phyloP scores from a whole-genome alignment of 257 asterid genomes.

The Fraxinus excelsior region DNA sequence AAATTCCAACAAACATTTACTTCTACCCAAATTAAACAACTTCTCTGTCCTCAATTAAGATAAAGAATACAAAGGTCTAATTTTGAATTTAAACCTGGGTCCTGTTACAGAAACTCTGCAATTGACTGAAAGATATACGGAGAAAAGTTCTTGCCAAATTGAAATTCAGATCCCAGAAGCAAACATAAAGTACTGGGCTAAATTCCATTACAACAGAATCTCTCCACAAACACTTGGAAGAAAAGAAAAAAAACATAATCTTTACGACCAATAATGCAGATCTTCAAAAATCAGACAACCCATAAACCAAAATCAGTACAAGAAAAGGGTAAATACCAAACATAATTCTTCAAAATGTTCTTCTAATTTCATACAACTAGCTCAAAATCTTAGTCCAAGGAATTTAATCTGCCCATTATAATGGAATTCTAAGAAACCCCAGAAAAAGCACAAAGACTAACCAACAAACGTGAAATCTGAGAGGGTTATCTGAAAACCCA shows the following conservation, averaged over 20 bases:
- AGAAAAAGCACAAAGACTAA: constrained; percentile 42
- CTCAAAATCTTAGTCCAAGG: not conserved
- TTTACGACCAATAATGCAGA: not conserved
- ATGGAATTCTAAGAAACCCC: constrained; percentile 30
- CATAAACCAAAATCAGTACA: too few species aligned
- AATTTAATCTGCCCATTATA: too few species aligned
- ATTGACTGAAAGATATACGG: not conserved
- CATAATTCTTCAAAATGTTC: constrained; percentile 10
- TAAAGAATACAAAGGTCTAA: constrained; percentile 3
- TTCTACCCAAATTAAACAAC: not conserved
- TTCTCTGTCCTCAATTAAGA: not conserved
- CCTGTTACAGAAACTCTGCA: constrained; percentile 5
- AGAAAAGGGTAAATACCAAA: not conserved
- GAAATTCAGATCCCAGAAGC: not conserved
- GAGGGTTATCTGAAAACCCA: not conserved
- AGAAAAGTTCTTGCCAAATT: constrained; percentile 3
- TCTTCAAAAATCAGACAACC: not conserved
- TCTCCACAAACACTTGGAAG: not conserved
- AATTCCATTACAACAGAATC: not conserved
- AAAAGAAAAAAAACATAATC: too few species aligned
- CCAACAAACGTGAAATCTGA: constrained; percentile 41
- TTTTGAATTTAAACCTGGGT: not conserved
- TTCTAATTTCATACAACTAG: constrained; percentile 10
- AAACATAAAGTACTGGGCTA: not conserved
- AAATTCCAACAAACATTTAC: not conserved